Evolutionary conservation across 352 stramenopile species (phyloP), one percentile per base, ranked within the genome.

Genomic region (Albugo laibachii): DNA sequence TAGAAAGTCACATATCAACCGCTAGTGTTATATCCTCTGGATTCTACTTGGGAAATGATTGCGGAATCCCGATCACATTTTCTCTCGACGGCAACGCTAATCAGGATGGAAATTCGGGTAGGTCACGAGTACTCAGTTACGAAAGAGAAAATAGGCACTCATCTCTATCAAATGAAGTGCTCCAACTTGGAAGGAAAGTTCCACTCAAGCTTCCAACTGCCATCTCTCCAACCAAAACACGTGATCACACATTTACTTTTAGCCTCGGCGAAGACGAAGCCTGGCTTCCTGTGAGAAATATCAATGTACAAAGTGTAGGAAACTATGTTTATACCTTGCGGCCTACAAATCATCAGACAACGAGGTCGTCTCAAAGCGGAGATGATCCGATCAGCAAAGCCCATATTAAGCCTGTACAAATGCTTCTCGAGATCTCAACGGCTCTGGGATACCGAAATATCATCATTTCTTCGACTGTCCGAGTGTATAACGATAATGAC

Each of bases 1-100:
- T 47, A 15, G 12, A 37, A 1, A 60, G 71, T 8, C 63, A 60
- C 13, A 55, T 69, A 5, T 66, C 69, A 8, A 70, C 54, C 44
- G 69, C 67, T 1, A 84, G 66, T 24, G 58, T 84, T 18, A 83
- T 86, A 47, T 83, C 74, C 1, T 91, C 72, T 3, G 77, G 79
- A 0, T 85, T 84, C 48, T 84, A 83, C 35, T 53, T 91, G 21
- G 67, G 65, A 1, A 91, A 91, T 35, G 73, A 91, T 44, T 70
- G 62, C 1, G 73, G 69, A 0, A 57, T 53, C 0, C 56, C 53
- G 13, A 71, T 91, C 27, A 71, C 63, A 0, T 84, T 80, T 51
- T 83, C 67, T 67, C 61, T 81, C 13, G 70, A 59, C 11, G 65
- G 81, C 40, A 55, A 66, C 31, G 5, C 8, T 31, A 31, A 8